Conservation (phyloP, 2,329 filamentous ascomycete species). For the Cercospora sojina region DNA sequence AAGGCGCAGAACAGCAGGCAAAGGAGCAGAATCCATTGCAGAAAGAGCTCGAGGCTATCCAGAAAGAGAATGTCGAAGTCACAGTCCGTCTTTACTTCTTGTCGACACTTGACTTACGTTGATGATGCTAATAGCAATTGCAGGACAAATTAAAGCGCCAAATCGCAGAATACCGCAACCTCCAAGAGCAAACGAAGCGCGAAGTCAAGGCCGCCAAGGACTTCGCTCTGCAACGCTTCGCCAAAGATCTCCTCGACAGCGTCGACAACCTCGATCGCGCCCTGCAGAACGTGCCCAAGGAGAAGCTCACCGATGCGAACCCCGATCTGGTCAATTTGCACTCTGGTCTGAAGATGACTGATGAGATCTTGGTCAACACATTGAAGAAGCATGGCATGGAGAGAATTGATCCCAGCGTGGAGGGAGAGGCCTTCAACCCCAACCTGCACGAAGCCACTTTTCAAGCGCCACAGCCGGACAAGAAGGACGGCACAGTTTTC, state of each 20-base stretch:
- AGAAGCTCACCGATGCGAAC: slow-evolving; percentile 65
- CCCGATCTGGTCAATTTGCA: slow-evolving; percentile 78
- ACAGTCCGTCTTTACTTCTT: slow-evolving; percentile 62
- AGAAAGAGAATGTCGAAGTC: slow-evolving; percentile 72
- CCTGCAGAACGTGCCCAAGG: slow-evolving; percentile 71
- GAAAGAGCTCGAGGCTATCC: slow-evolving; percentile 69
- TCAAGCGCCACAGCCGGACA: slow-evolving; percentile 81
- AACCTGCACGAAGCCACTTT: slow-evolving; percentile 97
- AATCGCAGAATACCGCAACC: slow-evolving; percentile 95
- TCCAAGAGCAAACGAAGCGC: slow-evolving; percentile 89
- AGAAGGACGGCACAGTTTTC: slow-evolving; percentile 89
- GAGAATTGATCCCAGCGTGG: slow-evolving; percentile 71
- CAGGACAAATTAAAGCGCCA: slow-evolving; percentile 94
- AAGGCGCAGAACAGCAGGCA: slow-evolving; percentile 34
- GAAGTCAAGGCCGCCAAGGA: slow-evolving; percentile 84
- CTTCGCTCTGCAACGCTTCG: slow-evolving; percentile 93
- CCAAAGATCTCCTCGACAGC: slow-evolving; percentile 89
- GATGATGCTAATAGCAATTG: not conserved
- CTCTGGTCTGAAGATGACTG: slow-evolving; percentile 93
- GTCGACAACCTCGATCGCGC: slow-evolving; percentile 98
- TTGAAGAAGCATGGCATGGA: slow-evolving; percentile 93
- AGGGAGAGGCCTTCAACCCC: slow-evolving; percentile 86
- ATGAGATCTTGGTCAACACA: slow-evolving; percentile 80
- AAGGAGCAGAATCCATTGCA: slow-evolving; percentile 53
- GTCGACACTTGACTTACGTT: not conserved